A percentile compares a stretch with the other conserved stretches of the same genome.
Evolutionary conservation across 805 yeast species (phyloP).

Genomic region (Cyberlindnera euphorbiae): DNA sequence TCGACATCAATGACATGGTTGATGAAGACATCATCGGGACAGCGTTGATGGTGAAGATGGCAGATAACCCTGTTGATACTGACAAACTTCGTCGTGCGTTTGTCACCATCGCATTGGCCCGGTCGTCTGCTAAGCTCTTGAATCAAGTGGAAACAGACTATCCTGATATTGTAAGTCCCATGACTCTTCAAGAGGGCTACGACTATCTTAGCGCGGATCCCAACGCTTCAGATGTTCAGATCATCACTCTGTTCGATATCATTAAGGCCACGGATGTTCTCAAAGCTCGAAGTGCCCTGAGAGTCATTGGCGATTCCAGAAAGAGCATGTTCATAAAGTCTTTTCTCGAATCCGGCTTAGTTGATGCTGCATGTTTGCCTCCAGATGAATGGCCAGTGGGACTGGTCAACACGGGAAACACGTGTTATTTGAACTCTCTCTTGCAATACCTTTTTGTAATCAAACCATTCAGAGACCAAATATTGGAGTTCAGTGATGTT

Average conservation of each 20-base stretch:
- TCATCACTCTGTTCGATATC: slow-evolving; percentile 49
- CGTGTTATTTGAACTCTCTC: slow-evolving; percentile 89
- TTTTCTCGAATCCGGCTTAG: slow-evolving; percentile 56
- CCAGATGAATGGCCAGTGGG: slow-evolving; percentile 84
- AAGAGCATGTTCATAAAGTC: slow-evolving; percentile 51
- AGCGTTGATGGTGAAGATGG: slow-evolving; percentile 61
- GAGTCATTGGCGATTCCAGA: slow-evolving; percentile 48
- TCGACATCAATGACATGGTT: slow-evolving; percentile 48
- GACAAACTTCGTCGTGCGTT: slow-evolving; percentile 48
- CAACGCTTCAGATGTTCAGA: slow-evolving; percentile 51
- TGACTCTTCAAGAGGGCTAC: slow-evolving; percentile 39
- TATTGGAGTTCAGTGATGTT: slow-evolving; percentile 47
- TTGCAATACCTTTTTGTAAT: slow-evolving; percentile 87
- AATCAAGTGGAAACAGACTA: slow-evolving; percentile 42
- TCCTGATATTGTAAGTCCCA: slow-evolving; percentile 26
- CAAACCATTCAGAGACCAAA: slow-evolving; percentile 67
- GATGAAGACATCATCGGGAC: slow-evolving; percentile 72
- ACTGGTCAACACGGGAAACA: slow-evolving; percentile 89
- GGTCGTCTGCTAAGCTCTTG: slow-evolving; percentile 55
- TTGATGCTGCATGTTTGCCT: slow-evolving; percentile 56
- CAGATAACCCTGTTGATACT: slow-evolving; percentile 45
- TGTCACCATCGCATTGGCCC: slow-evolving; percentile 51
- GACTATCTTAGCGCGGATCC: slow-evolving; percentile 43
- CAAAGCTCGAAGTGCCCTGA: slow-evolving; percentile 52
- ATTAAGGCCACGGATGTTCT: slow-evolving; percentile 42